These are phyloP conservation scores for Coemansia guatemalensis DNA, from an alignment of 192 early-diverging fungal genomes.

Conservation along the genomic window DNA sequence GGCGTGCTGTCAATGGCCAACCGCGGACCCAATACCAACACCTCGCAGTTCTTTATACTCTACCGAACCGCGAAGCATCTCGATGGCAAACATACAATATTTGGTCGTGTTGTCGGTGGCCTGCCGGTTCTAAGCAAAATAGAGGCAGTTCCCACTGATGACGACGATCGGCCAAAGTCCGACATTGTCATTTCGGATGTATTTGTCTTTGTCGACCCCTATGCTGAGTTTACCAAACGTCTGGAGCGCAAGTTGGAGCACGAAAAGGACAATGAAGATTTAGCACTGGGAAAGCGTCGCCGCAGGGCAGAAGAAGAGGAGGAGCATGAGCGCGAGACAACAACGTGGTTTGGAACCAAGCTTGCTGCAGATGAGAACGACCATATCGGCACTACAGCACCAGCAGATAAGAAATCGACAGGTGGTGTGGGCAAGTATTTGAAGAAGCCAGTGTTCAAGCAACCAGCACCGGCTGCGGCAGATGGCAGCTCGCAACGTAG, in stretches of 20 bases:
- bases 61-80: constrained; percentile 65
- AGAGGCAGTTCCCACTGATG: constrained; percentile 71
- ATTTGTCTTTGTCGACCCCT: constrained; percentile 82
- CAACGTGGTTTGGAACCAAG: constrained; percentile 72
- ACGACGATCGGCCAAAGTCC: constrained; percentile 68
- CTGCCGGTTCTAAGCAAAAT: constrained; percentile 77
- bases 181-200: constrained; percentile 75
- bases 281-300: constrained; percentile 41
- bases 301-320: constrained; percentile 53
- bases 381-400: constrained; percentile 12
- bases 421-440: constrained; percentile 35
- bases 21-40: constrained; percentile 87
- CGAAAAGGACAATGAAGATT: constrained; percentile 43
- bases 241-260: constrained; percentile 65
- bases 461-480: background rate
- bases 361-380: constrained; percentile 13
- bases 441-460: constrained; percentile 21
- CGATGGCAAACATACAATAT: constrained; percentile 90
- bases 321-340: constrained; percentile 60
- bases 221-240: constrained; percentile 67
- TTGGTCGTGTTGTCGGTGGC: constrained; percentile 92
- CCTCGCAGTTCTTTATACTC: constrained; percentile 66
- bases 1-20: constrained; percentile 97
- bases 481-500: background rate
- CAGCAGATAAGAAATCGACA: background rate